phyloP scores from a whole-genome alignment of 2,329 filamentous ascomycete genomes.

The Xylaria sp. region DNA sequence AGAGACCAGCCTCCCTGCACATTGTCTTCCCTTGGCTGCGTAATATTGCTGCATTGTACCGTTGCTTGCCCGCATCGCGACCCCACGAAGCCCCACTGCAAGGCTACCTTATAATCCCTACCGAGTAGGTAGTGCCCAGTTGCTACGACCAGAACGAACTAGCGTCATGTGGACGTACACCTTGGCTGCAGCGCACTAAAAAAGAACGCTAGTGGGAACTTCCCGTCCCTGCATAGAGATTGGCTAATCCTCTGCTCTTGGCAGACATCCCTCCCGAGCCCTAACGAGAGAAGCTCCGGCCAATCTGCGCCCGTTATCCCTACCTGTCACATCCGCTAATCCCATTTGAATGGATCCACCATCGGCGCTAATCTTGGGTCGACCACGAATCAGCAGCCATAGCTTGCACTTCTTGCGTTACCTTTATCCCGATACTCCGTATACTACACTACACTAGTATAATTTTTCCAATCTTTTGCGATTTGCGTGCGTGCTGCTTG shows the following conservation, averaged over 20 bases:
- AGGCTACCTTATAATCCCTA: conserved; percentile 21
- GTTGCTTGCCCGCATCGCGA: conserved; percentile 32
- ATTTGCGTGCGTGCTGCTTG: conserved; percentile 36
- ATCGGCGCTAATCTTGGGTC: conserved; percentile 42
- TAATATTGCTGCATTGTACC: conserved; percentile 44
- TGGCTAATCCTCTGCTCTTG: conserved; percentile 41
- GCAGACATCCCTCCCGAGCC: conserved; percentile 38
- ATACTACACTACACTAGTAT: too few species aligned
- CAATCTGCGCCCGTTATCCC: conserved; percentile 41
- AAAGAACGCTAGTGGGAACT: conserved; percentile 44
- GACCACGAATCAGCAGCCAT: conserved; percentile 41
- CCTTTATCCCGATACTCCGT: conserved; percentile 17
- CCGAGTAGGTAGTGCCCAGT: conserved; percentile 17
- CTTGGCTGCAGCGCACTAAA: conserved; percentile 27
- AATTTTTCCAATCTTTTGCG: not conserved
- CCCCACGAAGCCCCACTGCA: conserved; percentile 28
- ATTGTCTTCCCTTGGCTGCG: conserved; percentile 42
- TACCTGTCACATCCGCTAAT: conserved; percentile 47
- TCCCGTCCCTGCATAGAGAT: conserved; percentile 47
- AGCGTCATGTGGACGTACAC: not conserved
- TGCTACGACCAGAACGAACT: conserved; percentile 20
- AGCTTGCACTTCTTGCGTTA: conserved; percentile 19
- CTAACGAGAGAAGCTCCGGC: conserved; percentile 42
- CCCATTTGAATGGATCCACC: conserved; percentile 41
- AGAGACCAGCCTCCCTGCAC: conserved; percentile 31